Percentiles rank a stretch among this genome's conserved stretches.
Evolutionary conservation across 2,329 filamentous ascomycete species (phyloP).

Genomic region (Aspergillus glaucus): DNA sequence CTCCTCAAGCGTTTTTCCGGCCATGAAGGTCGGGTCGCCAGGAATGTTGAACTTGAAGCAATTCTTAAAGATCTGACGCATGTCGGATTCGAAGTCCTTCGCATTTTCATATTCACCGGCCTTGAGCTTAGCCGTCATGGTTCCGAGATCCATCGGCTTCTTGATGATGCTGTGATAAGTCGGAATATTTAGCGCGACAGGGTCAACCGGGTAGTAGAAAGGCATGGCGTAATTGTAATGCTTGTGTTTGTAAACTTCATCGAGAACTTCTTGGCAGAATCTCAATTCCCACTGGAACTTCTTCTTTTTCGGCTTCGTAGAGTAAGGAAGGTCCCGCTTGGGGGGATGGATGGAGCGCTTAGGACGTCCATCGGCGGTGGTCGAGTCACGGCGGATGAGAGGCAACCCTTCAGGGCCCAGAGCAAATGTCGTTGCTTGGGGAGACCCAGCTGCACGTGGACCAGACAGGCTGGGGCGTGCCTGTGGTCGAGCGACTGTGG

Average conservation of each 20-base stretch:
- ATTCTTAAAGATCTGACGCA: slow-evolving; percentile 78
- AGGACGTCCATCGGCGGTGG: slow-evolving; percentile 69
- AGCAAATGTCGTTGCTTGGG: slow-evolving; percentile 58
- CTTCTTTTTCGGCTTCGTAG: slow-evolving; percentile 81
- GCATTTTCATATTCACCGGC: slow-evolving; percentile 71
- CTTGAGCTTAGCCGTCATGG: slow-evolving; percentile 71
- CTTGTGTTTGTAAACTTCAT: slow-evolving; percentile 69
- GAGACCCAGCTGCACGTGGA: slow-evolving; percentile 26
- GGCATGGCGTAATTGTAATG: slow-evolving; percentile 62
- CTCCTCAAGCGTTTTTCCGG: slow-evolving; percentile 66
- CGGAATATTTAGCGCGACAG: slow-evolving; percentile 87
- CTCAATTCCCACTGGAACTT: slow-evolving; percentile 82
- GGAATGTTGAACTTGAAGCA: slow-evolving; percentile 88
- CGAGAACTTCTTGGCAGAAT: slow-evolving; percentile 77
- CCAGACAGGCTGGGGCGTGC: slow-evolving; percentile 36
- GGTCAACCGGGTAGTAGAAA: slow-evolving; percentile 82
- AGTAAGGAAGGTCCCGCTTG: slow-evolving; percentile 87
- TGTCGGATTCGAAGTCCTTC: slow-evolving; percentile 79
- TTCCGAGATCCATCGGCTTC: slow-evolving; percentile 89
- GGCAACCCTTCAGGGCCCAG: slow-evolving; percentile 71
- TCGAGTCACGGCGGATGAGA: slow-evolving; percentile 78
- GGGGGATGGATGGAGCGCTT: slow-evolving; percentile 93
- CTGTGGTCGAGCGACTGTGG: slow-evolving; percentile 45
- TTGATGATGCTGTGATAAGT: slow-evolving; percentile 91
- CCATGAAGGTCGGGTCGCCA: slow-evolving; percentile 64